Evolutionary conservation across 495 filamentous ascomycete genomes (phyloP).

Genomic region (Ascobolus immersus): DNA sequence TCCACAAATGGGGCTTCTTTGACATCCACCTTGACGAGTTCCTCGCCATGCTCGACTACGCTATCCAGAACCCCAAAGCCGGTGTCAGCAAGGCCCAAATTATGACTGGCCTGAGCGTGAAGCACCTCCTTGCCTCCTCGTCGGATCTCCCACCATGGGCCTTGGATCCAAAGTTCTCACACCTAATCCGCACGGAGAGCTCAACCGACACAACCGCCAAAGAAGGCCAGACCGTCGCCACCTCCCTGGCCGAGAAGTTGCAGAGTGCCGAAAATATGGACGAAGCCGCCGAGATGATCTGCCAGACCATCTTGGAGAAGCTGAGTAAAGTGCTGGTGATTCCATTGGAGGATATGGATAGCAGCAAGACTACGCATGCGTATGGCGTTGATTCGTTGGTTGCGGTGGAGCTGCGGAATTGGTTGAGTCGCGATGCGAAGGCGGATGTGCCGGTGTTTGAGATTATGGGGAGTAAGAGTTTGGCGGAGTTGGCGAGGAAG

Average conservation of each 20-base stretch:
- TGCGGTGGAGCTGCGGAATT: constrained; percentile 28
- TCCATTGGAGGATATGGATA: constrained; percentile 26
- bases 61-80: constrained; percentile 2
- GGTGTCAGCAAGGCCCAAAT: no score
- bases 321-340: constrained; percentile 26
- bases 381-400: constrained; percentile 30
- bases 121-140: no score
- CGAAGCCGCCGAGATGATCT: constrained; percentile 25
- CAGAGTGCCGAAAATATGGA: no score
- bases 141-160: no score
- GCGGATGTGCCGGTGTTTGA: constrained; percentile 30
- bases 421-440: constrained; percentile 25
- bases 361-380: constrained; percentile 21
- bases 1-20: no score
- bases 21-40: not conserved
- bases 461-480: constrained; percentile 15
- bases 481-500: no score
- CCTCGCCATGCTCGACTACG: constrained; percentile 1
- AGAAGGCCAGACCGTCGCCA: constrained; percentile 3
- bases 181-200: not conserved
- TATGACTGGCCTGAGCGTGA: no score
- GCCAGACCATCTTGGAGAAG: constrained; percentile 22
- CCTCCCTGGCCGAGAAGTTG: no score
- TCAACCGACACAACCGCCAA: constrained; percentile 1
- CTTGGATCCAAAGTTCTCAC: not conserved